Base-by-base conservation (phyloP, 1,284 basidiomycete genomes). In the Athelia psychrophila region DNA sequence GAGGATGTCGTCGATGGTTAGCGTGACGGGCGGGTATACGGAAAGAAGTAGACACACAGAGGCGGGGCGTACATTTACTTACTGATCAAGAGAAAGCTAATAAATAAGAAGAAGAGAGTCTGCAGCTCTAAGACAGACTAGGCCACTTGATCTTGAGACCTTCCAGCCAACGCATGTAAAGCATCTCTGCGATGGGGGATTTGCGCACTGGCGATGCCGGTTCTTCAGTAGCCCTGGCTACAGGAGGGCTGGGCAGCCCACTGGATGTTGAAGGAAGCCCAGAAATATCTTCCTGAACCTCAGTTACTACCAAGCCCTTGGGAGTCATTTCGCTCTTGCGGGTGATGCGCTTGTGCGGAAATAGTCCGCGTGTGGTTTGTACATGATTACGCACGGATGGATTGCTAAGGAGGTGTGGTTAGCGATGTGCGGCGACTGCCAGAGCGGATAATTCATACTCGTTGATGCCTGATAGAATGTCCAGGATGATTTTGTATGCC, bases 161-260 rank as follows among this genome's bases (percentile, higher is more conserved):
- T 64, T 98, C 93, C 23, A 98, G 74, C 95, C 95, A 98, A 46
- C 96, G 83, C 77, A 95, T 88, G 67, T 98, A 98, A 24, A 98
- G 75, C 57, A 98, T 77, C 65, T 98, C 95, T 18, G 94, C 89
- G 36, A 98, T 94, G 2, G 95, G 94, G 19, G 86, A 88, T 65
- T 85, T 88, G 56, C 80, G 76, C 44, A 72, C 62, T 10, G 75
- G 71, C 2, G 68, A 53, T 44, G 49, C 48, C 6, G 68, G 44
- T 22, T 76, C 76, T 18, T 73, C 71, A 12, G 72, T n/a, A 42
- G 38, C 38, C 27, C 13, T 30, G 5, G 13, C 27, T 13, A 30
- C 27, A 30, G 27, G 27, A 5, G 27, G 27, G 47, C 32, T 54
- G 50, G 47, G 61, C 35, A 45, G 55, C 18, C 63, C 51, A 16